phyloP scores from a whole-genome alignment of 768 basidiomycete genomes.

The Lanmaoa rubissima region DNA sequence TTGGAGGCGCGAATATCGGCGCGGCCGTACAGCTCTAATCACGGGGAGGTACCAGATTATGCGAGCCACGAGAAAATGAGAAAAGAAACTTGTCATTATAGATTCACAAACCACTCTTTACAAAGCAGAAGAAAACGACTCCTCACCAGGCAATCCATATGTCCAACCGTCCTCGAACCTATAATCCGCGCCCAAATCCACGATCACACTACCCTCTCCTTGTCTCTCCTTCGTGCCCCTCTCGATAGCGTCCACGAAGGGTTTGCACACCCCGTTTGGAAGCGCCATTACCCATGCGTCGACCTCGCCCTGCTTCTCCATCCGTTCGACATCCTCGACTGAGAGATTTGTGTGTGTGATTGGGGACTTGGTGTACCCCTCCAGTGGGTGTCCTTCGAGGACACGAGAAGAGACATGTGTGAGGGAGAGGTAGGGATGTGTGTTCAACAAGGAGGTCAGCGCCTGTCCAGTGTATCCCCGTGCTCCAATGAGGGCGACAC shows the following conservation, averaged over 20 bases:
- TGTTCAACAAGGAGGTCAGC: constrained; percentile 78
- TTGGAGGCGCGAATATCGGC: constrained; percentile 63
- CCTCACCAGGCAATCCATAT: constrained; percentile 98
- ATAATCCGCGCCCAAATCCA: constrained; percentile 94
- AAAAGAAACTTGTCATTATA: constrained; percentile 36
- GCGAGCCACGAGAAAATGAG: constrained; percentile 25
- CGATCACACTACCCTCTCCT: constrained; percentile 61
- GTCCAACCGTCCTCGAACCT: constrained; percentile 95
- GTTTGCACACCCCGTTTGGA: constrained; percentile 96
- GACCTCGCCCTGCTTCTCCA: constrained; percentile 88
- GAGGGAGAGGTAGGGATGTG: constrained; percentile 86
- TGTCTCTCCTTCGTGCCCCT: constrained; percentile 60
- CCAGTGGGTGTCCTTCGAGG: constrained; percentile 76
- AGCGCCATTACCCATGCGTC: constrained; percentile 99
- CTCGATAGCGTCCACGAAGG: constrained; percentile 94
- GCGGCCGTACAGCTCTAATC: constrained; percentile 84
- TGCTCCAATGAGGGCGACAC: constrained; percentile 92
- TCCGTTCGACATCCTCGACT: constrained; percentile 70
- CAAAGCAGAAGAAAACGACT: constrained; percentile 32
- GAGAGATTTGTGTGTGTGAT: constrained; percentile 83
- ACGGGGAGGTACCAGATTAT: background rate
- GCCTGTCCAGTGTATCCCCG: constrained; percentile 96
- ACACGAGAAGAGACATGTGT: constrained; percentile 97
- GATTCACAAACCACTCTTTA: constrained; percentile 34
- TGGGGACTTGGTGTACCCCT: constrained; percentile 74